Evolutionary conservation across 106 monocot genomes (phyloP), one percentile per base, ranked within the genome.

Genomic region (Platanthera zijinensis): DNA sequence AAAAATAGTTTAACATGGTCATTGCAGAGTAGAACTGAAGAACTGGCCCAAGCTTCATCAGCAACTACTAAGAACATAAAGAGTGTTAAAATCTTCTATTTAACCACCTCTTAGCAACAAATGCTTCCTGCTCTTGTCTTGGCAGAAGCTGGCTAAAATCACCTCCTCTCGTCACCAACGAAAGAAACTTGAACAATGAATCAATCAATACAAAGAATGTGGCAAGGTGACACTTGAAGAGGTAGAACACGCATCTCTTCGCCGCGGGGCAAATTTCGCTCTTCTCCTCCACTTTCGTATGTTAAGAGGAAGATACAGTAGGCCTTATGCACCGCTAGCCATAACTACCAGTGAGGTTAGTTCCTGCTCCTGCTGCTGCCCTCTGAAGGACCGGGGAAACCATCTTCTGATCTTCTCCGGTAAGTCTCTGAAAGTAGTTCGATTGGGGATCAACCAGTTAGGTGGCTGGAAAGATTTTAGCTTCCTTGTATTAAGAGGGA

Each of bases 351-450:
- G 84, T 13, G 96, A 89, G 45, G 78, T 83, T 10, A 97, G 90
- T 64, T 97, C 96, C 61, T 80, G 89, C 73, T 87, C 93, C 71
- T 84, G 88, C 50, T 83, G 85, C 76, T 84, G 84, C 45, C 78
- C 71, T 84, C 75, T 86, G 7, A 10, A 80, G 80, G 77, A 84
- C 52, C 70, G 57, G 25, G 86, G 80, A 61, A 89, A 70, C 62
- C 32, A 81, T 71, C 86, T 85, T 73, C 79, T 80, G 11, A 85
- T 77, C 75, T 69, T 87, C 78, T 91, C 96, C 1, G 89, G 89
- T n/a, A 87, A 64, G 63, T 75, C 89, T 73, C 95, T 95, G 69
- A 57, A 57, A 80, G 46, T 4, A 51, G 22, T 56, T 51, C 61
- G 12, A 2, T 74, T 13, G 12, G 39, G 39, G 56, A 69, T 52